A percentile compares a stretch with the other conserved stretches of the same genome.
Conservation (phyloP, 2,329 filamentous ascomycete species). For the Ramularia endophylla region DNA sequence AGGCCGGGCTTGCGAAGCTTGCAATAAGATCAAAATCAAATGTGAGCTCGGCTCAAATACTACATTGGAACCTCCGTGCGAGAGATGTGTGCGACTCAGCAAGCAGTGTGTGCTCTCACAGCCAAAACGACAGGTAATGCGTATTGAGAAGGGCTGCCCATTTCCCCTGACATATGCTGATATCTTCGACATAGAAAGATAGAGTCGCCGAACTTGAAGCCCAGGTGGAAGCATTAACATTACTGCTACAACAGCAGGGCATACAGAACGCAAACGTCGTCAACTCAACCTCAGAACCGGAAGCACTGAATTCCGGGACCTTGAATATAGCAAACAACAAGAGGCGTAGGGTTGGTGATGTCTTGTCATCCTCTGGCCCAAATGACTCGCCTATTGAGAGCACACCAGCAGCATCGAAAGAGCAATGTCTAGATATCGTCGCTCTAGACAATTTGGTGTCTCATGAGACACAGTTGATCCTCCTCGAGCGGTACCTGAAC, state of each 20-base stretch:
- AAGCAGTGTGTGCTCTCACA: constrained; percentile 24
- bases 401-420: background rate
- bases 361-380: background rate
- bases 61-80: constrained; percentile 20
- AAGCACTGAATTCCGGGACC: background rate
- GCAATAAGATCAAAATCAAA: constrained; percentile 23
- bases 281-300: background rate
- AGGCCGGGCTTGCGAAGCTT: constrained; percentile 15
- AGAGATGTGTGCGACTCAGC: constrained; percentile 23
- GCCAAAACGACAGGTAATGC: constrained; percentile 19
- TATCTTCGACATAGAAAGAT: constrained; percentile 11
- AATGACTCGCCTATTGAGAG: background rate
- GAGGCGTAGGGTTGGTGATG: constrained; percentile 10
- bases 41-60: constrained; percentile 20
- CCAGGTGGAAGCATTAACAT: constrained; percentile 25
- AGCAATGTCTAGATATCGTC: constrained; percentile 3
- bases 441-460: constrained; percentile 19
- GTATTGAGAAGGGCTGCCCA: constrained; percentile 8
- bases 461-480: constrained; percentile 13
- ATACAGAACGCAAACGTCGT: constrained; percentile 10
- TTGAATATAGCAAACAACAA: constrained; percentile 3
- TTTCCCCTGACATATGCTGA: background rate
- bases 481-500: constrained; percentile 18
- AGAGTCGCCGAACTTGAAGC: constrained; percentile 26
- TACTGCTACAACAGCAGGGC: constrained; percentile 21